phyloP scores from a whole-genome alignment of 352 stramenopile genomes.

The Thraustotheca clavata region DNA sequence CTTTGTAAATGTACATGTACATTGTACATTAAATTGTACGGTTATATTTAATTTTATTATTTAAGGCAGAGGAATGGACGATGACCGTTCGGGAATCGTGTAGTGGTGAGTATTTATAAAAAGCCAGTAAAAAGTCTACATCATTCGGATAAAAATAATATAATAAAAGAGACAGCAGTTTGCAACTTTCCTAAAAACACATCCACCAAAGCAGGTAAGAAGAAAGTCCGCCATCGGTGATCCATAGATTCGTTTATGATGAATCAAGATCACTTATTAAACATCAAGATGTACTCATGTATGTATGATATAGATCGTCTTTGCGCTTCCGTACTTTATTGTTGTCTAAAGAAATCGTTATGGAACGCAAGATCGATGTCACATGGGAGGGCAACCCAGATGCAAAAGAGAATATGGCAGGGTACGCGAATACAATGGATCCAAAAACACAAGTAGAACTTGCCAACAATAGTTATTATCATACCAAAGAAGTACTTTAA shows the following conservation, averaged over 20 bases:
- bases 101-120: constrained; percentile 17
- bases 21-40: background rate
- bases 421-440: background rate
- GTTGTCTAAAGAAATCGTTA: too few relatives aligned
- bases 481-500: background rate
- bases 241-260: too few relatives aligned
- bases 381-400: constrained; percentile 2
- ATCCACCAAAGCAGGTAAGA: constrained; percentile 6
- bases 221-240: background rate
- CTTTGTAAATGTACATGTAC: constrained; percentile 2
- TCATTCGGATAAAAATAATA: constrained; percentile 21
- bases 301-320: too few relatives aligned
- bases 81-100: background rate
- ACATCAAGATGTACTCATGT: too few relatives aligned
- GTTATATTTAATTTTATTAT: too few relatives aligned
- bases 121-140: constrained; percentile 24
- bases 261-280: too few relatives aligned
- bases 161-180: constrained; percentile 24
- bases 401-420: background rate
- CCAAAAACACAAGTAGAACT: background rate
- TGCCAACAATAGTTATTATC: background rate
- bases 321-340: too few relatives aligned
- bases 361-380: constrained; percentile 8
- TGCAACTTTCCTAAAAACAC: constrained; percentile 21
- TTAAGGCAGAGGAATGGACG: constrained; percentile 8